phyloP scores from a whole-genome alignment of 805 yeast species.

The Candida glaebosa region DNA sequence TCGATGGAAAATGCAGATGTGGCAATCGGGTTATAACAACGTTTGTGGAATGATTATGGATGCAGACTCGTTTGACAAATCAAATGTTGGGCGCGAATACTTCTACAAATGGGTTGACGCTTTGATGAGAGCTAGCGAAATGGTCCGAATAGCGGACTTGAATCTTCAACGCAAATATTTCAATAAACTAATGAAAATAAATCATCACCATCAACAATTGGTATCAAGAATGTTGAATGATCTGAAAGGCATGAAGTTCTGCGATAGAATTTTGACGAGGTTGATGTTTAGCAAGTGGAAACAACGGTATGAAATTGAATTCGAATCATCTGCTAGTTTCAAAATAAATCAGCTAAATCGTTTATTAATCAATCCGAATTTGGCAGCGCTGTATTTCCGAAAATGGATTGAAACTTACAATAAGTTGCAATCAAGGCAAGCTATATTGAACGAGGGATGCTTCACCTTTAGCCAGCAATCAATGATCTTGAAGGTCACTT shows the following conservation, averaged over 20 bases:
- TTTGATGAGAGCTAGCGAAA: constrained; percentile 5
- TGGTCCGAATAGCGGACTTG: constrained; percentile 15
- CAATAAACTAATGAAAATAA: constrained; percentile 7
- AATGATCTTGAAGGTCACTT: background rate
- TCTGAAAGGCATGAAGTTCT: background rate
- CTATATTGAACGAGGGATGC: constrained; percentile 9
- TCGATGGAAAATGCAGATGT: background rate
- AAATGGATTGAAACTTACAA: constrained; percentile 23
- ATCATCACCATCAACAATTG: constrained; percentile 6
- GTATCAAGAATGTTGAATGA: constrained; percentile 1
- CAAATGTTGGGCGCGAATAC: background rate
- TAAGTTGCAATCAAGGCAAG: constrained; percentile 7
- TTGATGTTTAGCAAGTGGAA: constrained; percentile 21
- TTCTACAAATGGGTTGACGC: constrained; percentile 7
- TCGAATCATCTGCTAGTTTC: constrained; percentile 16
- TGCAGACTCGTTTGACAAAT: constrained; percentile 6
- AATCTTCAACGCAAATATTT: constrained; percentile 20
- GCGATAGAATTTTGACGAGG: constrained; percentile 5
- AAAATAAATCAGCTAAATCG: constrained; percentile 17
- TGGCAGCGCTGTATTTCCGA: constrained; percentile 10
- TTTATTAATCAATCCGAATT: constrained; percentile 11
- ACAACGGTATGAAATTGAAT: constrained; percentile 14
- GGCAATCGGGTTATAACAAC: background rate
- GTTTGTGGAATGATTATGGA: background rate
- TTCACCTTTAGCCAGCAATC: constrained; percentile 8